Evolutionary conservation across 371 early-diverging fungal species (phyloP).

Genomic region (Apophysomyces elegans): DNA sequence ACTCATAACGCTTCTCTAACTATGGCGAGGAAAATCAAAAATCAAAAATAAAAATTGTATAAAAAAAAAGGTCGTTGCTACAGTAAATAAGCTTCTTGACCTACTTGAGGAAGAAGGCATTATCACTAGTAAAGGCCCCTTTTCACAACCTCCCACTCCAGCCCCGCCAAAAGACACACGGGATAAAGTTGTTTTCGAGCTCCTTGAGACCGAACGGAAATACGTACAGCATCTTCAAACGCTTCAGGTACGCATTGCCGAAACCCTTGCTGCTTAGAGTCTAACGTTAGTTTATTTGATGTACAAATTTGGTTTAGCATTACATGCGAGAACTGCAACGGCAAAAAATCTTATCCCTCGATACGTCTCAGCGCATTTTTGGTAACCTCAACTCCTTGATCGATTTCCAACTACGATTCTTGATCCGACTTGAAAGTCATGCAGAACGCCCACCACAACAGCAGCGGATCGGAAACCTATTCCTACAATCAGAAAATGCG

Average conservation of each 20-base stretch:
- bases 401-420: conserved; percentile 94
- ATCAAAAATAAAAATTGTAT: too few relatives aligned
- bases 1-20: too few relatives aligned
- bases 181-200: conserved; percentile 73
- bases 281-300: background rate
- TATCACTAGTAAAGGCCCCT: conserved; percentile 4
- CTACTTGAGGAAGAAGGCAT: conserved; percentile 7
- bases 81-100: conserved; percentile 11
- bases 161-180: conserved; percentile 76
- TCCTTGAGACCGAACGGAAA: conserved; percentile 36
- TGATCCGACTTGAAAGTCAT: conserved; percentile 87
- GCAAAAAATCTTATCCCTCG: conserved; percentile 66
- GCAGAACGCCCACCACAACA: conserved; percentile 68
- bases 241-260: background rate
- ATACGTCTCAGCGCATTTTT: conserved; percentile 80
- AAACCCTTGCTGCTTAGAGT: background rate
- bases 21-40: too few relatives aligned
- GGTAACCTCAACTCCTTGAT: conserved; percentile 91
- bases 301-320: conserved; percentile 3
- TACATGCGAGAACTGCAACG: conserved; percentile 45
- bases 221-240: conserved; percentile 19
- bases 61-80: conserved; percentile 13
- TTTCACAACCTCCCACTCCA: conserved; percentile 10
- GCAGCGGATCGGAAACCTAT: conserved; percentile 85
- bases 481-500: conserved; percentile 79